A percentile compares a stretch with the other conserved stretches of the same genome.
These are phyloP conservation scores for Saksenaea vasiformis DNA, from an alignment of 371 early-diverging fungal genomes.

Conservation along the genomic window DNA sequence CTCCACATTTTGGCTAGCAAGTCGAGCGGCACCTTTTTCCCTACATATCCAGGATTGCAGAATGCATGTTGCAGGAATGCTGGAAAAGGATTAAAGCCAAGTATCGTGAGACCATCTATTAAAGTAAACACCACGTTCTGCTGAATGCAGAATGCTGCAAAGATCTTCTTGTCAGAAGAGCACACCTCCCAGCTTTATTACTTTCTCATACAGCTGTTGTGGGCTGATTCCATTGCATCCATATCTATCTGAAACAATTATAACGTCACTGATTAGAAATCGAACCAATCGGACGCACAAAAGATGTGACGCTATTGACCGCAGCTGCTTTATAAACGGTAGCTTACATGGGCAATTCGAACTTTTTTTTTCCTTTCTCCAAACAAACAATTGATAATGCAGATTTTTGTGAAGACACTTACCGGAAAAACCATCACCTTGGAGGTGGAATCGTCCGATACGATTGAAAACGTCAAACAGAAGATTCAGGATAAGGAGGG, in stretches of 20 bases:
- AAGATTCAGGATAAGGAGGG: constrained; percentile 97
- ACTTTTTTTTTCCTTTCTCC: background rate
- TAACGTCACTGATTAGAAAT: background rate
- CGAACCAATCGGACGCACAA: background rate
- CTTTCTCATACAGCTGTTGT: too few relatives aligned
- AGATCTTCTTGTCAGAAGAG: too few relatives aligned
- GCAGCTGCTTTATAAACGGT: background rate
- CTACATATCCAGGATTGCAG: too few relatives aligned
- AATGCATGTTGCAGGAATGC: too few relatives aligned
- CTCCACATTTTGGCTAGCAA: too few relatives aligned
- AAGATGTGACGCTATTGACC: background rate
- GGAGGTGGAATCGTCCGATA: constrained; percentile 88
- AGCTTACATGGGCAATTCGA: background rate
- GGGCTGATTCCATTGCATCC: background rate
- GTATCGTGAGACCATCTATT: too few relatives aligned
- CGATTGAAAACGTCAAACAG: constrained; percentile 87
- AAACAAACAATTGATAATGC: constrained; percentile 2
- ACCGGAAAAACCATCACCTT: constrained; percentile 94
- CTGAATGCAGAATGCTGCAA: too few relatives aligned
- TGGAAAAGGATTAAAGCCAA: too few relatives aligned
- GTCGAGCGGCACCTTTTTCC: too few relatives aligned
- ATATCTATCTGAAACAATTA: background rate
- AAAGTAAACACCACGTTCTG: too few relatives aligned
- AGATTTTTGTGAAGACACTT: constrained; percentile 84
- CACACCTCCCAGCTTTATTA: too few relatives aligned